Conservation (phyloP, 164 flowering plant genomes). For the Buxus sempervirens region DNA sequence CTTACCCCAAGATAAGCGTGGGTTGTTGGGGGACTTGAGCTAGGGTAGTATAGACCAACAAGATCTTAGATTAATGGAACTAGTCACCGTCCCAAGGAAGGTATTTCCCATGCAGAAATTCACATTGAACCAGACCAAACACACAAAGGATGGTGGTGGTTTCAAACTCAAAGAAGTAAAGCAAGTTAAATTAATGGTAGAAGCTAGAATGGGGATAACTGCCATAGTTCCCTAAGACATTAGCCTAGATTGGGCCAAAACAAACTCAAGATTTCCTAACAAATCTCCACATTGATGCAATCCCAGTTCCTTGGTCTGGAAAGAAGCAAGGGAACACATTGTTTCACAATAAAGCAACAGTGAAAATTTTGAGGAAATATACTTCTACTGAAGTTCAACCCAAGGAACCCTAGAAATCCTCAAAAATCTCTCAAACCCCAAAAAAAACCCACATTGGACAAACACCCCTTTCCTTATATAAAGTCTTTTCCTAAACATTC, state of each 20-base stretch:
- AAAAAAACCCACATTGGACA: slow-evolving; percentile 15
- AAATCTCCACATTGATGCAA: background rate
- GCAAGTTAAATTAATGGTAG: background rate
- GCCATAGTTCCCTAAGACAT: slow-evolving; percentile 12
- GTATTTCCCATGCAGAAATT: background rate
- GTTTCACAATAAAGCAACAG: slow-evolving; percentile 6
- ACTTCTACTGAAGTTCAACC: background rate
- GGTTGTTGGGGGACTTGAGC: background rate
- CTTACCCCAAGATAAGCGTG: slow-evolving; percentile 8
- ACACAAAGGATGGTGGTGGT: background rate
- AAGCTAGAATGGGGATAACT: background rate
- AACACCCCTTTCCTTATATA: background rate
- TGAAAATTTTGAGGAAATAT: background rate
- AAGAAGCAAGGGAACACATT: slow-evolving; percentile 8
- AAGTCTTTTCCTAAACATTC: slow-evolving; percentile 4
- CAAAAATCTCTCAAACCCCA: slow-evolving; percentile 6
- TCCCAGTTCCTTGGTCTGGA: background rate
- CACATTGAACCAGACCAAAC: background rate
- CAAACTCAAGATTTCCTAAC: background rate
- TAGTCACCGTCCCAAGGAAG: background rate
- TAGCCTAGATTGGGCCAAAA: slow-evolving; percentile 19
- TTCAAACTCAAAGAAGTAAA: slow-evolving; percentile 1
- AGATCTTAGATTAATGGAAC: slow-evolving; percentile 8
- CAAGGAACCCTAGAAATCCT: slow-evolving; percentile 16
- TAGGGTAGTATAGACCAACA: slow-evolving; percentile 13